Conservation (phyloP, 176 grass and related monocot genomes). For the Avena sativa region DNA sequence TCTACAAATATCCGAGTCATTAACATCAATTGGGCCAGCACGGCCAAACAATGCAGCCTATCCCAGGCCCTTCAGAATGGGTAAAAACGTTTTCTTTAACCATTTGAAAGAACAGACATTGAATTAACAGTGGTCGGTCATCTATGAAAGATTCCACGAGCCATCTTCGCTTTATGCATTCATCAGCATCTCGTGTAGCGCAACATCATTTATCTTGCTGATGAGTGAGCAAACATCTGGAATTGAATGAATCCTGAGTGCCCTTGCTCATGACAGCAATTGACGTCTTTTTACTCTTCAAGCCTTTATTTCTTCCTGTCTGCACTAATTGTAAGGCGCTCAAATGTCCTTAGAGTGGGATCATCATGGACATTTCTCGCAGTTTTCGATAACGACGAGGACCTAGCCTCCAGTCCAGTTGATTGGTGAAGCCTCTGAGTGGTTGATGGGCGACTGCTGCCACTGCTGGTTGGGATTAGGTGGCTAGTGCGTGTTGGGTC, state of each 20-base stretch:
- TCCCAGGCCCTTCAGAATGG: conserved; percentile 28
- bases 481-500: conserved; percentile 57
- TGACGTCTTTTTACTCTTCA: conserved; percentile 38
- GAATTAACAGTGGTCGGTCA: conserved; percentile 38
- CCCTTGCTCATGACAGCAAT: conserved; percentile 23
- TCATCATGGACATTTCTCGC: conserved; percentile 60
- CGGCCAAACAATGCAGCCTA: conserved; percentile 42
- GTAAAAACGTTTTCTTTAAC: conserved; percentile 42
- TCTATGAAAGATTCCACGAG: conserved; percentile 42
- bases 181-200: conserved; percentile 42
- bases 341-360: conserved; percentile 61
- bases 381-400: conserved; percentile 53
- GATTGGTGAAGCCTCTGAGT: conserved; percentile 86
- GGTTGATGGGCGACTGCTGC: conserved; percentile 59
- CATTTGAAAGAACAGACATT: conserved; percentile 51
- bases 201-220: conserved; percentile 46
- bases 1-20: conserved; percentile 42
- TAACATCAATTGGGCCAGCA: conserved; percentile 41
- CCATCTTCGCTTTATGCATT: conserved; percentile 34
- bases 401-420: conserved; percentile 61
- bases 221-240: conserved; percentile 43
- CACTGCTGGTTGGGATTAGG: conserved; percentile 60
- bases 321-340: conserved; percentile 76
- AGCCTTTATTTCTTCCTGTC: conserved; percentile 71
- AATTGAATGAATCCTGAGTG: conserved; percentile 29